phyloP scores from a whole-genome alignment of 169 alveolate species.

The Cryptosporidium viatorum region DNA sequence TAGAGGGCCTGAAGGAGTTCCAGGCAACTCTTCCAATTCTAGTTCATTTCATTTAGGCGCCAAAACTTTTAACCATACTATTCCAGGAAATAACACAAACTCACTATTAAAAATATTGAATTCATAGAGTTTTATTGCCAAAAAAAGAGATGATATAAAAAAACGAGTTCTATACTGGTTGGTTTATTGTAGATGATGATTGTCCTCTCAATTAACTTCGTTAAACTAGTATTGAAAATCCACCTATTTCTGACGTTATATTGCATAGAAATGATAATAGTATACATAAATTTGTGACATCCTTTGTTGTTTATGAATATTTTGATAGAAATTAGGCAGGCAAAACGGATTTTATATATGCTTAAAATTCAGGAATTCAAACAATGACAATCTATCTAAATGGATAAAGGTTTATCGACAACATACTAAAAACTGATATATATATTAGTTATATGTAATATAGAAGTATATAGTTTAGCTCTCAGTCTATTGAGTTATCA shows the following conservation, averaged over 20 bases:
- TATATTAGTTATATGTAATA: no score
- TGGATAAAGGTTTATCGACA: no score
- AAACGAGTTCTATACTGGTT: not conserved
- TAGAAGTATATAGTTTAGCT: no score
- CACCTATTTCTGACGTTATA: not conserved
- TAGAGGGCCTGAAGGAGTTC: constrained; percentile 1
- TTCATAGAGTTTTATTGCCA: not conserved
- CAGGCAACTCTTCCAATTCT: not conserved
- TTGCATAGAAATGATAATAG: no score
- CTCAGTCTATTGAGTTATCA: no score
- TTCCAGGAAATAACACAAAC: not conserved
- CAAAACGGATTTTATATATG: no score
- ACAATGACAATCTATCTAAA: not conserved
- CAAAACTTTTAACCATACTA: not conserved
- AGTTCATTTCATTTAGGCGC: not conserved
- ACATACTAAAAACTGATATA: no score
- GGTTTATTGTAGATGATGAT: not conserved
- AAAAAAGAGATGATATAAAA: not conserved
- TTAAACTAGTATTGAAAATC: not conserved
- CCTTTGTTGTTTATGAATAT: not conserved
- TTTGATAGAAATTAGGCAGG: not conserved
- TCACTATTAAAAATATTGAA: not conserved
- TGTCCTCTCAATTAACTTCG: not conserved
- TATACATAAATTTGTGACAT: no score
- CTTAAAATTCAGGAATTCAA: not conserved